Evolutionary conservation across 2,329 filamentous ascomycete genomes (phyloP).

Genomic region (Catunica adiposa): DNA sequence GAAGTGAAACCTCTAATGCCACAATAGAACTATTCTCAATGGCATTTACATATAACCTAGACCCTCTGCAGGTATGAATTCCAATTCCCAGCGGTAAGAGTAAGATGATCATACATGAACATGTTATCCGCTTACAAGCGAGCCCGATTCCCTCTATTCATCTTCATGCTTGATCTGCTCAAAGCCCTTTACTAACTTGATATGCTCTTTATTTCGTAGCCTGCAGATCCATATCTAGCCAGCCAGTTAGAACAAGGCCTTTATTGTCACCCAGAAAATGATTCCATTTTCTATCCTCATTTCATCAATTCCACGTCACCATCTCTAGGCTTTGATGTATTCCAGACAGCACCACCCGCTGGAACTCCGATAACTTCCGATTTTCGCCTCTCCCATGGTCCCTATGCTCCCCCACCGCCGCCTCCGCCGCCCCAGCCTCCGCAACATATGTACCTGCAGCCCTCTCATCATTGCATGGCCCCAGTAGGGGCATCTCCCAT

Average conservation of each 20-base stretch:
- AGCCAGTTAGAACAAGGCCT: not conserved
- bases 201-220: not conserved
- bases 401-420: not conserved
- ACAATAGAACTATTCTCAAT: not conserved
- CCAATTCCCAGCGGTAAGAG: not conserved
- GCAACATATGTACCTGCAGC: too few species aligned
- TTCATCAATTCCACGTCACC: not conserved
- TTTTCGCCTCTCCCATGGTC: not conserved
- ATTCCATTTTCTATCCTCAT: not conserved
- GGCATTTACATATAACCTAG: conserved; percentile 1
- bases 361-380: not conserved
- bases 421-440: not conserved
- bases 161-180: not conserved
- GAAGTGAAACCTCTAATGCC: conserved; percentile 6
- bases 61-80: conserved; percentile 3
- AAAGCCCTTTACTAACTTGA: not conserved
- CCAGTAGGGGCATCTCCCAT: not conserved
- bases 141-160: not conserved
- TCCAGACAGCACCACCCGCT: not conserved
- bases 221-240: not conserved
- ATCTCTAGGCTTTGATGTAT: not conserved
- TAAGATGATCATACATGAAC: not conserved
- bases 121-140: not conserved
- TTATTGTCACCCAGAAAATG: not conserved
- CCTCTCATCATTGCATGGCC: too few species aligned